Evolutionary conservation across 768 basidiomycete genomes (phyloP), one percentile per base, ranked within the genome.

Genomic region (Leccinum broughii): DNA sequence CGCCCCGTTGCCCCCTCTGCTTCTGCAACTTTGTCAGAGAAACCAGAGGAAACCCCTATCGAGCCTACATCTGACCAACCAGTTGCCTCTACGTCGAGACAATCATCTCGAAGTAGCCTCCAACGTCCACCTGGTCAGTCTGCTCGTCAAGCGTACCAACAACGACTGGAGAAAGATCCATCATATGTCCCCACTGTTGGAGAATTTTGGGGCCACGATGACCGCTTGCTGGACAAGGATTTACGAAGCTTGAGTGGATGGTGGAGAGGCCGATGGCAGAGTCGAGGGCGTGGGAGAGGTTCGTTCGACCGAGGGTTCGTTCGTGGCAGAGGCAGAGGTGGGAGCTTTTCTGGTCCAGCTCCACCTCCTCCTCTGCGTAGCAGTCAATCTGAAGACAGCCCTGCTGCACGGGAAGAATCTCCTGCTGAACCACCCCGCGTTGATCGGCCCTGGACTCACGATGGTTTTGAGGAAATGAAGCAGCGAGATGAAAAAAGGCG

Each of bases 131-230:
- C 78, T 3, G 83, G 83, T 4, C 86, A 85, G 59, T 81, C 84
- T 24, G 91, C 87, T 41, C 90, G 94, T 52, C 92, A 94, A 71
- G 90, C 86, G 20, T 96, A 97, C 74, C 88, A 92, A 63, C 83
- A 91, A 63, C 86, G 88, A 32, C 79, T 96, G 26, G 88, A 92
- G 59, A 79, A 76, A 11, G 95, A 97, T 71, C 94, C 95, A 2
- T 91, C 92, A 2, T 94, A 88, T 71, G 90, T 93, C 30, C 95
- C 95, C 24, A 89, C 87, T 26, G 90, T 95, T 24, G 95, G 95
- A 57, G 89, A 88, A 62, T 97, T 97, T 70, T 97, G 93, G 93
- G 88, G 91, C 5, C 95, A 97, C 70, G 95, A 97, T 72, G 94
- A 96, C 72, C 87, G 95, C 51, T 77, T 94, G 57, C 77, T 93